Evolutionary conservation across 257 asterid genomes (phyloP).

Genomic region (Solanum rostratum): DNA sequence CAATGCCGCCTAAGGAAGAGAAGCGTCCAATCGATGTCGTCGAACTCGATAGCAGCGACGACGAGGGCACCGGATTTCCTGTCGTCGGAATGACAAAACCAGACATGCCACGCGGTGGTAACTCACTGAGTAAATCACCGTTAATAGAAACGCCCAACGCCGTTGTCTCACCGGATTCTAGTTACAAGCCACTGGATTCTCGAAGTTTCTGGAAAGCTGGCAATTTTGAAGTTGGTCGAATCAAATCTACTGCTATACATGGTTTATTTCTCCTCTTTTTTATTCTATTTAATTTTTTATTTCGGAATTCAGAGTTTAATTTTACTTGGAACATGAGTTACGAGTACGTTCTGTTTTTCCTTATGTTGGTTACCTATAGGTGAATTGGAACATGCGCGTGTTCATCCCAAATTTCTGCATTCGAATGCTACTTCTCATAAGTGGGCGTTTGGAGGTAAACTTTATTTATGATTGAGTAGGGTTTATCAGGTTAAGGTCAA

Average conservation of each 20-base stretch:
- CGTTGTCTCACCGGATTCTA: slow-evolving; percentile 8
- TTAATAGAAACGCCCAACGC: slow-evolving; percentile 9
- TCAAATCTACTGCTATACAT: slow-evolving; percentile 19
- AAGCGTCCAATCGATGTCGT: slow-evolving; percentile 35
- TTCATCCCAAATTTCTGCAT: slow-evolving; percentile 90
- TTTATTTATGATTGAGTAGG: neutral
- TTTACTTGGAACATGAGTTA: neutral
- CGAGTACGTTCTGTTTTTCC: neutral
- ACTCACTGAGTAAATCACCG: slow-evolving; percentile 19
- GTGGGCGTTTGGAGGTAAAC: slow-evolving; percentile 94
- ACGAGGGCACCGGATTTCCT: slow-evolving; percentile 22
- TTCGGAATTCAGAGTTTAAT: neutral
- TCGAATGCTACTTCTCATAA: slow-evolving; percentile 91
- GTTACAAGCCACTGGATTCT: slow-evolving; percentile 28
- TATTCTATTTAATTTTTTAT: neutral
- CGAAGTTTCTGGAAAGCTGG: slow-evolving; percentile 99
- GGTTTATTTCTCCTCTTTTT: slow-evolving; percentile 9
- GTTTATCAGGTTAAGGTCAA: neutral
- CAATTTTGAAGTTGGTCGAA: slow-evolving; percentile 40
- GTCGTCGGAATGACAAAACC: neutral
- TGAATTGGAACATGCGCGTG: slow-evolving; percentile 90
- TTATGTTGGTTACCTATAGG: slow-evolving; percentile 22
- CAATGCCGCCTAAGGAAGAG: slow-evolving; percentile 28
- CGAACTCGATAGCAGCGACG: slow-evolving; percentile 73
- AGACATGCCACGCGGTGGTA: slow-evolving; percentile 2